Percentiles rank a stretch among this genome's conserved stretches.
Conservation (phyloP, 2,329 filamentous ascomycete genomes). For the Bipolaris victoriae region DNA sequence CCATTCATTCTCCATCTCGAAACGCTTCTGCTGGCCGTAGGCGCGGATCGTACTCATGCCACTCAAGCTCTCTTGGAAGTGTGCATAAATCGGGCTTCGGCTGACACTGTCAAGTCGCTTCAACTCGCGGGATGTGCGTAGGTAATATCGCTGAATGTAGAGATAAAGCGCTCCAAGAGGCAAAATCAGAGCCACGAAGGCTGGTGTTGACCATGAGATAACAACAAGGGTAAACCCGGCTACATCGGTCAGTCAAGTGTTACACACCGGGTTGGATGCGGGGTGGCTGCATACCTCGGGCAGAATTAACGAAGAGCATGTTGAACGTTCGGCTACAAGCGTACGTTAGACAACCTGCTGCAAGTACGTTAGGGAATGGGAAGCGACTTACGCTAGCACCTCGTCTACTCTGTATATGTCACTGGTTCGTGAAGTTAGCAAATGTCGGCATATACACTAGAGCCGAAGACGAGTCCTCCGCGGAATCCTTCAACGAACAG, state of each 20-base stretch:
- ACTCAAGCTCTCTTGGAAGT: slow-evolving; percentile 96
- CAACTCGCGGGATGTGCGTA: slow-evolving; percentile 92
- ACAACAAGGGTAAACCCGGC: slow-evolving; percentile 81
- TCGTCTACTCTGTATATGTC: slow-evolving; percentile 87
- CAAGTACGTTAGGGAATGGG: slow-evolving; percentile 1
- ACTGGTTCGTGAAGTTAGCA: slow-evolving; percentile 50
- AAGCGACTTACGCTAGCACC: slow-evolving; percentile 71
- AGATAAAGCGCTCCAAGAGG: slow-evolving; percentile 83
- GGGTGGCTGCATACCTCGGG: slow-evolving; percentile 51
- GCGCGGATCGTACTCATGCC: slow-evolving; percentile 95
- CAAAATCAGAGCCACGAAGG: slow-evolving; percentile 79
- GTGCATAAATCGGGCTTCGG: slow-evolving; percentile 94
- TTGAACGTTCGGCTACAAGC: slow-evolving; percentile 79
- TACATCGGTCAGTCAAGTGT: slow-evolving; percentile 39
- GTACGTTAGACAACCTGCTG: slow-evolving; percentile 34
- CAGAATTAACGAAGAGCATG: slow-evolving; percentile 69
- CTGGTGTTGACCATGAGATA: slow-evolving; percentile 80
- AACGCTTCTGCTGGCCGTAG: slow-evolving; percentile 86
- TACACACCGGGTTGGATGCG: slow-evolving; percentile 18
- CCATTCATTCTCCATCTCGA: slow-evolving; percentile 95
- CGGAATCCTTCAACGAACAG: not conserved
- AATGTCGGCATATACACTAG: not conserved
- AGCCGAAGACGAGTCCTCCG: not conserved
- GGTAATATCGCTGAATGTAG: slow-evolving; percentile 95
- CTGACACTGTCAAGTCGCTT: slow-evolving; percentile 96